Conservation (phyloP, 129 eudicot genomes). For the Dittrichia graveolens region DNA sequence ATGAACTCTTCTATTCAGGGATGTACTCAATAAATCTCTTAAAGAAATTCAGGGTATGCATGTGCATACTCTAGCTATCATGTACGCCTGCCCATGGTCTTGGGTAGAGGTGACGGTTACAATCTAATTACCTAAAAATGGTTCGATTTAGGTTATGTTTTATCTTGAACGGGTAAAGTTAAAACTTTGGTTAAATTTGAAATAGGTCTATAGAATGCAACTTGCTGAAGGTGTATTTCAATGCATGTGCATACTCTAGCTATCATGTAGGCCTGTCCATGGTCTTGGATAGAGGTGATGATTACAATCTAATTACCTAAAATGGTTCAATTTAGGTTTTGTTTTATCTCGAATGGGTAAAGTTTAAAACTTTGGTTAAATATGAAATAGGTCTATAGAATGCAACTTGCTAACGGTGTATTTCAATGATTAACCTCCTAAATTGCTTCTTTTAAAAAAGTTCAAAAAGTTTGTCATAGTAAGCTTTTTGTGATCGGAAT, state of each 20-base stretch:
- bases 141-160: no score
- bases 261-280: no score
- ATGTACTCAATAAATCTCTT: neutral
- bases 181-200: neutral
- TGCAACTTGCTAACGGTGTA: neutral
- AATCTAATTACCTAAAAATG: neutral
- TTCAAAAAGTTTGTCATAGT: neutral
- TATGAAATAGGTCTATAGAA: neutral
- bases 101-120: neutral
- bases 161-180: neutral
- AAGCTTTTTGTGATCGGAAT: neutral
- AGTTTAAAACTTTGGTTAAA: neutral
- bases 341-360: neutral
- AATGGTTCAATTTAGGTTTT: no score
- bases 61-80: neutral
- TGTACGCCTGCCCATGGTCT: neutral
- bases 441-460: neutral
- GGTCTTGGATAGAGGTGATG: no score
- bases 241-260: no score
- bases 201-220: neutral
- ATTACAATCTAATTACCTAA: no score
- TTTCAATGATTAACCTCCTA: neutral
- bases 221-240: neutral
- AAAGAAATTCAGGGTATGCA: neutral
- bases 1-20: no score